Evolutionary conservation across 805 yeast genomes (phyloP).

Genomic region (Kazachstania taianensis): DNA sequence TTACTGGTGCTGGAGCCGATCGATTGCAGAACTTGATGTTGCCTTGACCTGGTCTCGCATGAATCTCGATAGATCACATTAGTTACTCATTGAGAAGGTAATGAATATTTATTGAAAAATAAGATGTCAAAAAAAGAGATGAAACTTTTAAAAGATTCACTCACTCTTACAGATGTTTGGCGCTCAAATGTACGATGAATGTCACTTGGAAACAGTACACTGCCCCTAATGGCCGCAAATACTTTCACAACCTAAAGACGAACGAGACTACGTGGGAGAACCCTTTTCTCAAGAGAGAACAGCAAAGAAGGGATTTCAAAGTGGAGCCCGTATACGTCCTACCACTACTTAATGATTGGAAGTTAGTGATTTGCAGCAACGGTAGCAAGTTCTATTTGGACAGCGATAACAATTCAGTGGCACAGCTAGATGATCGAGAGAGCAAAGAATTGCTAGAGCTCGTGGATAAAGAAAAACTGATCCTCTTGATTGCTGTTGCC

Average conservation of each 20-base stretch:
- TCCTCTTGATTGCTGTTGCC: slow-evolving; percentile 17
- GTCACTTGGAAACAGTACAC: slow-evolving; percentile 30
- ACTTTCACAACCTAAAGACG: slow-evolving; percentile 32
- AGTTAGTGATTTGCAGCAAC: slow-evolving; percentile 31
- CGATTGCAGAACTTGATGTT: too few species aligned
- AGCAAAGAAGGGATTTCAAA: slow-evolving; percentile 4
- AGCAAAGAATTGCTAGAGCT: slow-evolving; percentile 20
- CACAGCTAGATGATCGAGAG: slow-evolving; percentile 24
- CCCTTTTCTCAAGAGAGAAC: slow-evolving; percentile 17
- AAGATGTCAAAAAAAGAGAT: too few species aligned
- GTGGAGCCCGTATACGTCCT: slow-evolving; percentile 10
- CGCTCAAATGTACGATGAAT: slow-evolving; percentile 1
- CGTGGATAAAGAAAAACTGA: slow-evolving; percentile 23
- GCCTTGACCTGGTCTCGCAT: too few species aligned
- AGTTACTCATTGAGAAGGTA: too few species aligned
- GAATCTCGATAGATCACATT: background rate
- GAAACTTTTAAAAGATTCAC: too few species aligned
- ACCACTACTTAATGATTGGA: slow-evolving; percentile 30
- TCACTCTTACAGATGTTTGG: too few species aligned
- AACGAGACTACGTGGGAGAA: slow-evolving; percentile 32
- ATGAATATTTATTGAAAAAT: too few species aligned
- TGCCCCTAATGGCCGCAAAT: slow-evolving; percentile 31
- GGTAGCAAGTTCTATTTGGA: slow-evolving; percentile 38
- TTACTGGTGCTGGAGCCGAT: too few species aligned
- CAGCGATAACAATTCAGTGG: slow-evolving; percentile 15